phyloP scores from a whole-genome alignment of 768 basidiomycete species.

The Naematelia aurantialba region DNA sequence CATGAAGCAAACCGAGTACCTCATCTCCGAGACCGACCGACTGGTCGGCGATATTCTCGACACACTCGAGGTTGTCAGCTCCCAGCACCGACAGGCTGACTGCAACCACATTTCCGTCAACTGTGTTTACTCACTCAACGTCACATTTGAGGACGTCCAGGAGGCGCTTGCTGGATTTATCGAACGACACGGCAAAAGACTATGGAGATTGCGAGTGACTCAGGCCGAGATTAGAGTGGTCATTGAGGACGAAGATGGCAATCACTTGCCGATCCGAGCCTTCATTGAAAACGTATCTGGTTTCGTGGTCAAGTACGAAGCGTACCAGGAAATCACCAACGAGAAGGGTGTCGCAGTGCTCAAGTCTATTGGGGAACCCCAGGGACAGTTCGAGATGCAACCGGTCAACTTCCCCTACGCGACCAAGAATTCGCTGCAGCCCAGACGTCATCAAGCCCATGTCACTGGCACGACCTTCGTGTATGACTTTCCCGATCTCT shows the following conservation, averaged over 20 bases:
- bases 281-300: slow-evolving; percentile 98
- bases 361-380: slow-evolving; percentile 97
- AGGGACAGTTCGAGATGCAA: slow-evolving; percentile 92
- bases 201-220: slow-evolving; percentile 97
- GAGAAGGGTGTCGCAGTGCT: slow-evolving; percentile 93
- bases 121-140: slow-evolving; percentile 93
- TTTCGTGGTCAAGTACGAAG: slow-evolving; percentile 96
- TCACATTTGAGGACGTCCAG: slow-evolving; percentile 93
- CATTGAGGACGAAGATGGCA: slow-evolving; percentile 90
- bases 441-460: slow-evolving; percentile 98
- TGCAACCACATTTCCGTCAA: slow-evolving; percentile 99
- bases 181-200: slow-evolving; percentile 93
- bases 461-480: slow-evolving; percentile 97
- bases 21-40: slow-evolving; percentile 96
- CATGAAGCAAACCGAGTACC: slow-evolving; percentile 95
- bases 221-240: slow-evolving; percentile 94
- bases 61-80: slow-evolving; percentile 87
- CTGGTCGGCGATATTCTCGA: slow-evolving; percentile 91
- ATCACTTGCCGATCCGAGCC: slow-evolving; percentile 91
- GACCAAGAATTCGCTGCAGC: slow-evolving; percentile 96
- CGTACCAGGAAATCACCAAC: slow-evolving; percentile 95
- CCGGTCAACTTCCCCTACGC: slow-evolving; percentile 90
- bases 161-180: slow-evolving; percentile 98
- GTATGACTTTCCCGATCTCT: slow-evolving; percentile 98
- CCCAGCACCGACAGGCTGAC: slow-evolving; percentile 84